Base-by-base conservation (phyloP, 1,284 basidiomycete species). In the Ganoderma multipileum region DNA sequence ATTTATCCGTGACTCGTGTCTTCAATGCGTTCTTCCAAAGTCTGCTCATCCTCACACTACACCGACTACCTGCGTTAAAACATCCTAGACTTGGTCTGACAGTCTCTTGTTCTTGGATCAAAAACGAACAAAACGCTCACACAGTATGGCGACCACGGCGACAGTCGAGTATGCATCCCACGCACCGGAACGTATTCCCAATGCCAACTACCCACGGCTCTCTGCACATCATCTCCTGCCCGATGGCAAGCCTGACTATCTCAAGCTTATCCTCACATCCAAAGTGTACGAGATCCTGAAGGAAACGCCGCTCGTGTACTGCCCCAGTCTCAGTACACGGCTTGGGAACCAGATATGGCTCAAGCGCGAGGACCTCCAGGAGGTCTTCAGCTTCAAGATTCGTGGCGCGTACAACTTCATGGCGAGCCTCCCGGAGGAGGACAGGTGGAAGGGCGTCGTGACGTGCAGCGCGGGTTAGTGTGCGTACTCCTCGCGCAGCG, bases 331-430 rank as follows among this genome's bases (percentile, higher is more conserved):
- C 26, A 97, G 95, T 71, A 82, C 91, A 69, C 90, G 93, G 71
- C 85, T 98, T 1, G 98, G 98, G 1, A 97, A 96, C 79, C 89
- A 97, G 76, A 93, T 99, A 80, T 95, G 93, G 88, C 87, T 99
- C 70, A 99, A 99, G 82, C 88, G 95, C 39, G 95, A 97, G 79
- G 96, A 97, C 77, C 85, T 97, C 8, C 98, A 99, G 70, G 95
- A 98, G 73, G 98, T 99, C 20, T 99, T 99, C 81, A 96, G 94
- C 79, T 99, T 99, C 91, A 99, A 99, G 79, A 96, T 98, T 66
- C 86, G 98, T 9, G 98, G 98, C 30, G 98, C 98, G 23, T 99
- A 98, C 86, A 99, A 99, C 82, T 95, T 99, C 80, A 99, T 99
- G 98, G 95, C 95, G 7, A 89, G 89, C 80, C 84, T 99, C 57